Evolutionary conservation across 2,329 filamentous ascomycete genomes (phyloP), one percentile per base, ranked within the genome.

Genomic region (Diaporthe nobilis): DNA sequence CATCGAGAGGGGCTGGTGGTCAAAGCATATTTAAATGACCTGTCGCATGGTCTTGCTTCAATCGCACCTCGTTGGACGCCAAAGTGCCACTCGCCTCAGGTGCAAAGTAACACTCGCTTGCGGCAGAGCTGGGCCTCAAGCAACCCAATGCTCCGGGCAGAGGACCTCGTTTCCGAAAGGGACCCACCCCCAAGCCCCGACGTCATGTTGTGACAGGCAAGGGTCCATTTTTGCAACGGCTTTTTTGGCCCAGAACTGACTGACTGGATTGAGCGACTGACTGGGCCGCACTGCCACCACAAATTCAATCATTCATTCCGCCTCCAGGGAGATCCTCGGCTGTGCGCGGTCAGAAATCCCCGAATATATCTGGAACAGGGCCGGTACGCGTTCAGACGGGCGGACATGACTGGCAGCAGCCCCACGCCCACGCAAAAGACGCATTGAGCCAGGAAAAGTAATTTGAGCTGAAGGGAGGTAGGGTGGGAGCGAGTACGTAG

Each of bases 141-240:
- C 53, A 57, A 71, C 39, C 68, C 68, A 71, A 71, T 44, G 39
- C 68, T 47, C 51, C 42, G 53, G 68, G 65, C 65, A 71, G 42
- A 57, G 25, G 53, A 34, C 17, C 55, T 57, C 51, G 68, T 71
- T 71, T 71, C 55, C 51, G 49, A 73, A 25, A 25, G 47, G 31
- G 65, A 68, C 53, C 65, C 65, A 68, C 65, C 47, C 57, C 57
- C 44, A 39, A 39, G 47, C 71, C 58, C 71, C 60, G 34, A 51
- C 51, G 60, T 72, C 39, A 63, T 72, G 39, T 42, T 63, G 58
- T 55, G 71, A 73, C 71, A 73, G 71, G 71, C 71, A 73, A 53
- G 37, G 51, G 71, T 28, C 34, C 58, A 44, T 61, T 65, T 65
- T 22, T 47, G n/a, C 65, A 65, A 65, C 37, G 49, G 51, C 49